Conservation (phyloP, 75 land plant species). For the Picea sitchensis region DNA sequence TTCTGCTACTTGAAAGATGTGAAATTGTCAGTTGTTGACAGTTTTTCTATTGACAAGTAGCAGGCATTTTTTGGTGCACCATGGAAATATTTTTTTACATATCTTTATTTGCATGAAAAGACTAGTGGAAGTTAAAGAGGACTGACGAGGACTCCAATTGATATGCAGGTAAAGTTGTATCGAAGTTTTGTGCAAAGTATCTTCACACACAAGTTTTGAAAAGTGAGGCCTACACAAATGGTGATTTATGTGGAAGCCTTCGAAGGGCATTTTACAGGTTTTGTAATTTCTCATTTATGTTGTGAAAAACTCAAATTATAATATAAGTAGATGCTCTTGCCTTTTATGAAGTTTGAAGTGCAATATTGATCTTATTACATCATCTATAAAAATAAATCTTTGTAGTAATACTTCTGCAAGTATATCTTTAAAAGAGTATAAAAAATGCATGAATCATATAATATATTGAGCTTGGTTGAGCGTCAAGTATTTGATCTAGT, state of each 20-base stretch:
- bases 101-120: neutral
- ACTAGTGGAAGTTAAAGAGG: neutral
- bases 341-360: neutral
- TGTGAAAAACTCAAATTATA: neutral
- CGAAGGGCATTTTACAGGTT: conserved; percentile 83
- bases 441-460: no score
- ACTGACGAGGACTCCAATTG: neutral
- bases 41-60: neutral
- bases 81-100: neutral
- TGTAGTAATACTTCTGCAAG: neutral
- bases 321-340: neutral
- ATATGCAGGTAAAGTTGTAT: conserved; percentile 78
- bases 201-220: conserved; percentile 73
- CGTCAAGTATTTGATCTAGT: neutral
- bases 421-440: neutral
- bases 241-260: conserved; percentile 67
- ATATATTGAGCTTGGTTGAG: neutral
- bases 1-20: no score
- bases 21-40: neutral
- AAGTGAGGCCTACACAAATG: conserved; percentile 67
- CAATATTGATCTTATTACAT: neutral
- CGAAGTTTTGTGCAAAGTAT: conserved; percentile 93
- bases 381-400: neutral
- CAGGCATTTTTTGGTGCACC: neutral
- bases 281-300: neutral